Conservation (phyloP, 2,329 filamentous ascomycete species). For the Lasiodiplodia citricola region DNA sequence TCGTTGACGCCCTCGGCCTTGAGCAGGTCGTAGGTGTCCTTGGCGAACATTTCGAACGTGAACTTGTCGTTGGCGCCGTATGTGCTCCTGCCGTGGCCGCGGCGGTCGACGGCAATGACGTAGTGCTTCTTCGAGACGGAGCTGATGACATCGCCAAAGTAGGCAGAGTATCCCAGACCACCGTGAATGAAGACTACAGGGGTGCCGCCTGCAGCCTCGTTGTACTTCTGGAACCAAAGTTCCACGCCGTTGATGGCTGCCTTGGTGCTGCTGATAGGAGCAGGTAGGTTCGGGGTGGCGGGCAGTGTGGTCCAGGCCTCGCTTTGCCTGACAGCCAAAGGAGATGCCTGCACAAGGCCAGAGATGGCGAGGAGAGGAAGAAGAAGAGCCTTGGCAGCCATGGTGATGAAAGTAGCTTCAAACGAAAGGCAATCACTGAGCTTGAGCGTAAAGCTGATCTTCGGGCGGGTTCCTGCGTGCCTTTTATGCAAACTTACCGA, state of each 20-base stretch:
- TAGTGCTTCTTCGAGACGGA: conserved; percentile 40
- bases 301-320: conserved; percentile 39
- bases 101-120: conserved; percentile 50
- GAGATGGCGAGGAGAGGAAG: conserved; percentile 16
- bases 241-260: conserved; percentile 45
- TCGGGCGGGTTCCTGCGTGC: neutral
- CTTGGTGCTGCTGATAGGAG: conserved; percentile 38
- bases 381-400: conserved; percentile 20
- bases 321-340: conserved; percentile 2
- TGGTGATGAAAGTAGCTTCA: neutral
- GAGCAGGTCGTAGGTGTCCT: conserved; percentile 44
- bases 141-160: conserved; percentile 48
- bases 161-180: conserved; percentile 51
- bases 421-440: neutral
- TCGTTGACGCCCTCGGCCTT: conserved; percentile 39
- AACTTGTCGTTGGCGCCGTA: conserved; percentile 45
- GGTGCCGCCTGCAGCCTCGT: conserved; percentile 38
- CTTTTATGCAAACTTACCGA: conserved; percentile 6
- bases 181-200: conserved; percentile 50
- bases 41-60: conserved; percentile 47
- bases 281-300: conserved; percentile 45
- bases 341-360: conserved; percentile 16
- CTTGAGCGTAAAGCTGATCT: neutral
- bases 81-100: conserved; percentile 50
- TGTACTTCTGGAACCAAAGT: conserved; percentile 52